phyloP scores from a whole-genome alignment of 108 stramenopile species.

The Conticribra weissflogii region DNA sequence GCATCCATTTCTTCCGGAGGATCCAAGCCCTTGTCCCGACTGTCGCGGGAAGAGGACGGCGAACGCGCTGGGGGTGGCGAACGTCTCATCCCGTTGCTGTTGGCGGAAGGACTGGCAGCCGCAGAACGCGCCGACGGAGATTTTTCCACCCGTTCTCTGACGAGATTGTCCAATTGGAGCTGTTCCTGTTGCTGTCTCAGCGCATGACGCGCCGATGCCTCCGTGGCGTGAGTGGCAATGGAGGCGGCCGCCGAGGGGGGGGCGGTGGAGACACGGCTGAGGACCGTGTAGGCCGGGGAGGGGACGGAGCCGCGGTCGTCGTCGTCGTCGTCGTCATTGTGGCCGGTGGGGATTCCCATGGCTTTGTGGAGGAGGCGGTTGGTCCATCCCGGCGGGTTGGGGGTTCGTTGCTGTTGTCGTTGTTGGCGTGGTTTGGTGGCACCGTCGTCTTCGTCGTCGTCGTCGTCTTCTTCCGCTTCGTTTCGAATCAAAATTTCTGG shows the following conservation, averaged over 20 bases:
- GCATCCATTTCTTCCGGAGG: conserved; percentile 40
- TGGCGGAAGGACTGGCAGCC: background rate
- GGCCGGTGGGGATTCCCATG: conserved; percentile 36
- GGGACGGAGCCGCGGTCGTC: background rate
- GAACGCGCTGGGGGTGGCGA: background rate
- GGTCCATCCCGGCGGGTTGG: conserved; percentile 22
- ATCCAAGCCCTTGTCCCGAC: conserved; percentile 17
- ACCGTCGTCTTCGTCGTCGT: conserved; percentile 17
- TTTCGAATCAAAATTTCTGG: conserved; percentile 18
- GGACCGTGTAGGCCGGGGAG: conserved; percentile 16
- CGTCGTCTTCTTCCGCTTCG: conserved; percentile 6
- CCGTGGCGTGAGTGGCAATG: background rate
- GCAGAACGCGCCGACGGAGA: no score
- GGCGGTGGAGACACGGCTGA: conserved; percentile 35
- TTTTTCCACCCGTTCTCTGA: no score
- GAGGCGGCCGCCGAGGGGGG: conserved; percentile 14
- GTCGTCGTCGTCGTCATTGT: background rate
- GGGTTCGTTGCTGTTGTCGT: conserved; percentile 6
- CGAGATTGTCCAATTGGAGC: conserved; percentile 7
- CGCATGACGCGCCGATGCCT: conserved; percentile 9
- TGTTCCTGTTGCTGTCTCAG: conserved; percentile 1
- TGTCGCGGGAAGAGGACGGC: background rate
- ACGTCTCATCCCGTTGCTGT: conserved; percentile 1
- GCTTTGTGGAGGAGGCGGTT: conserved; percentile 33
- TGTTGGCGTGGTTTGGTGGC: conserved; percentile 1